phyloP scores from a whole-genome alignment of 176 grass and related monocot species.

The Raddia guianensis region DNA sequence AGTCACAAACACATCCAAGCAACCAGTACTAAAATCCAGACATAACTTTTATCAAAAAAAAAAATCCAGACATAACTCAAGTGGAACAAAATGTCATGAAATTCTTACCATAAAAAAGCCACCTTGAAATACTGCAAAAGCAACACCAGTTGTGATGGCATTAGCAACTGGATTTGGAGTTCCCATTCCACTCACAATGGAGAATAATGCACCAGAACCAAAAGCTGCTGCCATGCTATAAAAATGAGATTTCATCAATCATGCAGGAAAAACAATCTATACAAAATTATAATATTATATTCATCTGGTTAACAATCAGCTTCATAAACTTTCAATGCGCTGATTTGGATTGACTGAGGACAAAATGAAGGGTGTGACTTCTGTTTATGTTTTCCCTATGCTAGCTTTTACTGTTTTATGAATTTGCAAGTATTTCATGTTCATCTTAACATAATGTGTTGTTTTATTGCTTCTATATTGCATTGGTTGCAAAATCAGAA shows the following conservation, averaged over 20 bases:
- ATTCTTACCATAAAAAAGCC: constrained; percentile 92
- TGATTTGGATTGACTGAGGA: background rate
- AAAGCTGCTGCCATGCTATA: constrained; percentile 93
- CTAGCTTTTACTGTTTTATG: constrained; percentile 18
- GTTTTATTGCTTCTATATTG: background rate
- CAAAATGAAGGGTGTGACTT: background rate
- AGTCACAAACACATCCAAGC: background rate
- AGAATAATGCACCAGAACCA: constrained; percentile 96
- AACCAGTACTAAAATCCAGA: constrained; percentile 5
- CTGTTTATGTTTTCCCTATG: background rate
- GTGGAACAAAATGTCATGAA: background rate
- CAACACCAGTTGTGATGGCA: constrained; percentile 82
- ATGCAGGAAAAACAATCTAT: background rate
- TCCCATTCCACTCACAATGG: constrained; percentile 95
- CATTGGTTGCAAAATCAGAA: background rate
- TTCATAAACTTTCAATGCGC: background rate
- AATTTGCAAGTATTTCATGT: background rate
- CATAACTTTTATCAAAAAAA: background rate
- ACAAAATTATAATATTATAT: background rate
- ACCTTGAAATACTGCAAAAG: constrained; percentile 97
- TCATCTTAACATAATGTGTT: background rate
- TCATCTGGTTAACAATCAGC: constrained; percentile 28
- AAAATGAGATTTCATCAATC: constrained; percentile 34
- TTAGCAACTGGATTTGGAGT: constrained; percentile 81
- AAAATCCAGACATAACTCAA: constrained; percentile 1